Base-by-base conservation (phyloP, 2,329 filamentous ascomycete genomes). In the Neurospora crassa region DNA sequence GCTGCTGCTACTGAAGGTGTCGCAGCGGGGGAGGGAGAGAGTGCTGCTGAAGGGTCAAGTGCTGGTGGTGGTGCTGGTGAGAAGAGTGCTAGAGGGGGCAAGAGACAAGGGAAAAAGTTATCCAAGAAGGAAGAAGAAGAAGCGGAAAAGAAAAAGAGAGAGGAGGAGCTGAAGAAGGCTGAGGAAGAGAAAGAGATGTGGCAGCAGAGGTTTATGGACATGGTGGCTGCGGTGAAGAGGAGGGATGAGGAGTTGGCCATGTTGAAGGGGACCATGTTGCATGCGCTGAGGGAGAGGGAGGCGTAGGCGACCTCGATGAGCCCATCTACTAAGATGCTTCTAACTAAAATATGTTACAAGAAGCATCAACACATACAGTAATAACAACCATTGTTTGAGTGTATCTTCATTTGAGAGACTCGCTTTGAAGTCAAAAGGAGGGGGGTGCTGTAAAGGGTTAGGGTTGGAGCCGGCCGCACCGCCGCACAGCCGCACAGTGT, bases 181-280 rank as follows among this genome's bases (percentile, higher is more conserved):
- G 85, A 87, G 72, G 84, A 85, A 71, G 88, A 91, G 75, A 84
- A 85, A 74, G 83, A 85, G 75, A 79, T 87, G 69, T 87, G 87
- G 87, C 84, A 86, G 77, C 78, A 79, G 68, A 86, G 83, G 72
- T 89, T 89, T 74, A 81, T 81, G 63, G 85, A 88, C 70, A 82
- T 92, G 74, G 84, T 90, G 76, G 85, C 85, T 59, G 84, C 85
- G 73, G 84, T 92, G 75, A 85, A 84, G 77, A 85, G 87, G 72
- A 84, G 85, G 72, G 88, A 91, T 75, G 84, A 85, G 75, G 84
- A 85, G 75, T 78, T 87, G 69, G 76, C 78, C 70, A 79, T 81
- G 53, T 75, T 88, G 71, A 83, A 81, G 74, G 79, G 78, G 47
- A 81, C 78, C 40, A 78, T 88, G 67, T 76, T 86, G 71, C 79